Percentiles rank a stretch among this genome's conserved stretches.
These are phyloP conservation scores for Musa beccarii DNA, from an alignment of 176 grass and related monocot species.

Conservation along the genomic window DNA sequence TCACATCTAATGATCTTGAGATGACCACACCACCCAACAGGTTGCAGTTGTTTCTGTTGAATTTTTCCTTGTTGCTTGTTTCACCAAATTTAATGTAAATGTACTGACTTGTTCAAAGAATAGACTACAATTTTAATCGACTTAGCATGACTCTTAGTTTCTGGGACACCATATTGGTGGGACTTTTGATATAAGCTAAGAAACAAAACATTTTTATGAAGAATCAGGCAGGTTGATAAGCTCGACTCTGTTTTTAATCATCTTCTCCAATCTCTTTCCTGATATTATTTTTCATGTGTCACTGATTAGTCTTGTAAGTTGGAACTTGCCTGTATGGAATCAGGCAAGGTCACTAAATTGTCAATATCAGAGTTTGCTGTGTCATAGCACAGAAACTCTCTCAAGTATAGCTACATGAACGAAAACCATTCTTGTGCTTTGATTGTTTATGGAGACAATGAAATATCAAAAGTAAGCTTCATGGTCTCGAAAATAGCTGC, in stretches of 20 bases:
- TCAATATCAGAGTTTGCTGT: not conserved
- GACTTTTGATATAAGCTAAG: not conserved
- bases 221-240: not conserved
- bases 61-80: not conserved
- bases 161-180: not conserved
- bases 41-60: slow-evolving; percentile 25
- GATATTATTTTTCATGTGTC: too few species aligned
- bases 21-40: slow-evolving; percentile 48
- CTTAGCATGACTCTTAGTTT: too few species aligned
- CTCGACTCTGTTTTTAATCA: not conserved
- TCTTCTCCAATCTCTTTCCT: too few species aligned
- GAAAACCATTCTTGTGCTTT: not conserved
- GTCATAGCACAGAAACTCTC: not conserved
- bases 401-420: not conserved
- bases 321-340: too few species aligned
- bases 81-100: not conserved
- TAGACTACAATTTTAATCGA: not conserved
- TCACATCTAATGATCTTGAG: slow-evolving; percentile 52
- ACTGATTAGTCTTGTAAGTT: too few species aligned
- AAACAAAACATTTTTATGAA: not conserved
- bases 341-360: too few species aligned
- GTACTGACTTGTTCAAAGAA: not conserved
- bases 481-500: not conserved
- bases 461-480: not conserved
- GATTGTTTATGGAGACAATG: not conserved